Base-by-base conservation (phyloP, 129 eudicot species). In the Gnaphalium uliginosum region DNA sequence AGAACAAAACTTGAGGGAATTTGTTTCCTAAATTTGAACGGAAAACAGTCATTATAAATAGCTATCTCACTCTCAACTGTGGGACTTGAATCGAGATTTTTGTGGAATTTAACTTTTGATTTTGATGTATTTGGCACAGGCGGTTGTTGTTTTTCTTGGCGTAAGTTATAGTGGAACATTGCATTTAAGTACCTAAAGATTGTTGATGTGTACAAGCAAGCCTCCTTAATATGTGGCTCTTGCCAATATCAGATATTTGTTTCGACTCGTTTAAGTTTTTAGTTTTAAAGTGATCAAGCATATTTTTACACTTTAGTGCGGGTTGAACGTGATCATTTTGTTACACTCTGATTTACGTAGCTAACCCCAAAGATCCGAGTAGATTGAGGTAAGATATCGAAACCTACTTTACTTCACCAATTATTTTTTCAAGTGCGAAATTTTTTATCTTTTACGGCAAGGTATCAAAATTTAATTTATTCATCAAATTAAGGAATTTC, bases 31-130 rank as follows among this genome's bases (percentile, higher is more conserved):
- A 59, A 66, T 51, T 75, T 74, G 86, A 61, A 51, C 58, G 66
- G 33, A 76, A 78, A 41, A 68, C 71, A 50, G 87, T 75, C 96
- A 90, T 87, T 83, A 83, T 82, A 77, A 61, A 72, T 67, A 66
- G 72, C 53, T 14, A 27, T 68, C 25, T 53, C 35, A 60, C 46
- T 15, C 26, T 56, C 61, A 19, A 76, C 21, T 76, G 81, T 68
- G 41, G 29, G 74, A 29, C 39, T 50, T 77, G 26, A 46, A 68
- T 50, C 62, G 80, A 27, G 29, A 43, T 1, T 41, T 41, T 73
- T 29, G 39, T n/a, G 65, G 23, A 72, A 50, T 65, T 66, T 23
- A 4, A 3, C 6, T 56, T 41, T 68, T 77, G 82, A 82, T 72
- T 63, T 83, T 72, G 83, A 78, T 83, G 76, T 74, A 74, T 69